phyloP scores from a whole-genome alignment of 305 asterid species.

The Fraxinus paxiana region DNA sequence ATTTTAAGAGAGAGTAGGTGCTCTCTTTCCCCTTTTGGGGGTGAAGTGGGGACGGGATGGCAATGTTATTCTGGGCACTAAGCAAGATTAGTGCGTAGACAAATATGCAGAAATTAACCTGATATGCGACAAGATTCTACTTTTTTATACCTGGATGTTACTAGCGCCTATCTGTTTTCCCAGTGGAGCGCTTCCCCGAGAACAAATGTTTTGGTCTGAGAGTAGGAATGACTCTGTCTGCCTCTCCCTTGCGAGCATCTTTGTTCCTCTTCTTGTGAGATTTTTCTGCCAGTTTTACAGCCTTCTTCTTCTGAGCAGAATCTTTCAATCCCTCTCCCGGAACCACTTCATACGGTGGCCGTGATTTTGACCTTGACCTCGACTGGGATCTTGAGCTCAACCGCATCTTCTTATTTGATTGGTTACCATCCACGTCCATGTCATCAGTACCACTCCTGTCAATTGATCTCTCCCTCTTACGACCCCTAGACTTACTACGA shows the following conservation, averaged over 20 bases:
- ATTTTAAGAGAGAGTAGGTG: neutral
- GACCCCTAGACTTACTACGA: conserved; percentile 74
- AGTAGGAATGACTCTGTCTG: conserved; percentile 78
- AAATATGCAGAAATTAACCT: neutral
- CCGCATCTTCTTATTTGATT: conserved; percentile 62
- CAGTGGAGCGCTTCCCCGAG: conserved; percentile 74
- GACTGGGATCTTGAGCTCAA: conserved; percentile 49
- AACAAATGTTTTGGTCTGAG: conserved; percentile 76
- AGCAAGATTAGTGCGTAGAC: neutral
- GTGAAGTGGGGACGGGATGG: neutral
- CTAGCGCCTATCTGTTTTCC: conserved; percentile 78
- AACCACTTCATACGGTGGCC: conserved; percentile 61
- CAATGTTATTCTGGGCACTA: neutral
- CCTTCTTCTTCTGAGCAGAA: conserved; percentile 65
- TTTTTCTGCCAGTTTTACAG: conserved; percentile 49
- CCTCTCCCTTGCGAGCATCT: conserved; percentile 77
- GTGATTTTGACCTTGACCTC: conserved; percentile 48
- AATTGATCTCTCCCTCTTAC: conserved; percentile 78
- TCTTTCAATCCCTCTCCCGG: conserved; percentile 91
- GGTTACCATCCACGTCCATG: conserved; percentile 70
- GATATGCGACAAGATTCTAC: neutral
- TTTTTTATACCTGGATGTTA: conserved; percentile 36
- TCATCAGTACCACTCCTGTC: conserved; percentile 36
- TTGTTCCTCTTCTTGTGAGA: conserved; percentile 64
- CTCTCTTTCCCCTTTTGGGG: neutral